Percentiles rank a stretch among this genome's conserved stretches.
phyloP scores from a whole-genome alignment of 441 rosid species.

The Dalechampia spathulata region DNA sequence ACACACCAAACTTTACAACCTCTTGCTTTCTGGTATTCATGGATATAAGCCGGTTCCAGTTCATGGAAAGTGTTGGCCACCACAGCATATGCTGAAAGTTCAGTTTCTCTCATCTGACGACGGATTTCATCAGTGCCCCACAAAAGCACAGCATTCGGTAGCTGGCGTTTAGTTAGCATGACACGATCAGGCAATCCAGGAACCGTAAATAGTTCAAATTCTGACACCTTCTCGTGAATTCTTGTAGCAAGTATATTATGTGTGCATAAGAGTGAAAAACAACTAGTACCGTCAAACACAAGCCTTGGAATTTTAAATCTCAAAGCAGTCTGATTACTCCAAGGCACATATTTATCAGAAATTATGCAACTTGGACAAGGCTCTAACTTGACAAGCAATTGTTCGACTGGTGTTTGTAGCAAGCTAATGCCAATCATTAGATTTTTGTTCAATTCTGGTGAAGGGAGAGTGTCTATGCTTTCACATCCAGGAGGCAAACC shows the following conservation, averaged over 20 bases:
- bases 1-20: constrained; percentile 23
- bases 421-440: constrained; percentile 7
- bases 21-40: constrained; percentile 7
- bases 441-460: constrained; percentile 1
- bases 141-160: constrained; percentile 13
- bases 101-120: constrained; percentile 2
- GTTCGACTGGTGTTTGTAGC: constrained; percentile 21
- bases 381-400: constrained; percentile 4
- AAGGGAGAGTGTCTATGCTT: constrained; percentile 23
- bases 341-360: constrained; percentile 19
- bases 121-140: not conserved
- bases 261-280: constrained; percentile 23
- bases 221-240: constrained; percentile 14
- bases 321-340: constrained; percentile 13
- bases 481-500: constrained; percentile 27
- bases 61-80: constrained; percentile 22
- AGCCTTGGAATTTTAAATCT: constrained; percentile 21
- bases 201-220: constrained; percentile 25
- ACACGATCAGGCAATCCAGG: constrained; percentile 30
- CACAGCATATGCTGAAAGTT: constrained; percentile 15
- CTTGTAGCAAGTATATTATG: constrained; percentile 16
- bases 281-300: constrained; percentile 25
- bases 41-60: constrained; percentile 17
- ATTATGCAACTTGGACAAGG: constrained; percentile 29
- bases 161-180: constrained; percentile 25